phyloP scores from a whole-genome alignment of 164 flowering plant species.

The Annona cherimola region DNA sequence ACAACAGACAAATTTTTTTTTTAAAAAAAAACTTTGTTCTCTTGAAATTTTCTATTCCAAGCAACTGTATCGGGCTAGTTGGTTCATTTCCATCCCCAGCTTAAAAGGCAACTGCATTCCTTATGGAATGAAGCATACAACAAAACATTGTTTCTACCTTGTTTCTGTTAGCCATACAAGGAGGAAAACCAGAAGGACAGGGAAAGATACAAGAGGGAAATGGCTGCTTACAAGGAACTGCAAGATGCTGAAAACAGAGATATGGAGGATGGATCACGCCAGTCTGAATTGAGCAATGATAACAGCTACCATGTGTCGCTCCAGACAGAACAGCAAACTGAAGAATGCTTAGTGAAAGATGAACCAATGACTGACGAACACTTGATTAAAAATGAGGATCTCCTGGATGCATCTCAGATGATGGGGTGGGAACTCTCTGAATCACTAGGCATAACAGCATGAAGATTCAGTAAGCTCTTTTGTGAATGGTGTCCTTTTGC shows the following conservation, averaged over 20 bases:
- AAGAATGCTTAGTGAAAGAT: constrained; percentile 6
- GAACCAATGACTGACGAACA: constrained; percentile 10
- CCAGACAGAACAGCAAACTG: constrained; percentile 5
- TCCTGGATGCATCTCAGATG: not conserved
- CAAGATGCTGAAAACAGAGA: constrained; percentile 3
- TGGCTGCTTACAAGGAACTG: constrained; percentile 18
- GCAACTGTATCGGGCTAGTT: too few species aligned
- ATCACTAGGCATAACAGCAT: not conserved
- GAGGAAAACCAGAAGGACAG: constrained; percentile 33
- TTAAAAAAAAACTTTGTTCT: too few species aligned
- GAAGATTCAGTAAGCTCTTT: not conserved
- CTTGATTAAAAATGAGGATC: constrained; percentile 10
- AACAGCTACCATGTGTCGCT: constrained; percentile 10
- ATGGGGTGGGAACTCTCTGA: constrained; percentile 13
- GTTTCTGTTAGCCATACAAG: constrained; percentile 32
- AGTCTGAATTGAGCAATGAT: constrained; percentile 1
- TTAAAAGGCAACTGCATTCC: not conserved
- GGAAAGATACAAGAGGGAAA: constrained; percentile 26
- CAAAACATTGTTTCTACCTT: not conserved
- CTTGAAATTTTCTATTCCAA: too few species aligned
- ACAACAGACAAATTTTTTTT: too few species aligned
- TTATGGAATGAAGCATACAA: not conserved
- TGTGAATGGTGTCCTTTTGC: not conserved
- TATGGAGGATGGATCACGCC: not conserved
- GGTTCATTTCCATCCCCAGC: not conserved